These are phyloP conservation scores for Waitea zeae DNA, from an alignment of 1,284 basidiomycete genomes.

Conservation along the genomic window DNA sequence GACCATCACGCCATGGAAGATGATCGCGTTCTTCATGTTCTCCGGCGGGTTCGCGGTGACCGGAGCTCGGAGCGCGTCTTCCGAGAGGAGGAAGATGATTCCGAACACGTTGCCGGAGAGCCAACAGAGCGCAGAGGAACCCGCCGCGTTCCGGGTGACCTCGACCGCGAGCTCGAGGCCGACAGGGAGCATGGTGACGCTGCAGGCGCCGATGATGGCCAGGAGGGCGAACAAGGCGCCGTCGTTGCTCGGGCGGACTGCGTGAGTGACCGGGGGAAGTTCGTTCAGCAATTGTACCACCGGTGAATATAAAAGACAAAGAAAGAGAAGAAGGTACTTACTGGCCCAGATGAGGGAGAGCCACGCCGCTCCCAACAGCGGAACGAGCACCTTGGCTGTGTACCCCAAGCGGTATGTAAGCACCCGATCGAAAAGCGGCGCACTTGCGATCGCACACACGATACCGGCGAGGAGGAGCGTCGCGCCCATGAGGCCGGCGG, in stretches of 20 bases:
- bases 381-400: constrained; percentile 39
- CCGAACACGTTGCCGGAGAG: constrained; percentile 47
- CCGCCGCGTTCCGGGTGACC: constrained; percentile 59
- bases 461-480: constrained; percentile 52
- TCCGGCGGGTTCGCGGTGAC: constrained; percentile 40
- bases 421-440: constrained; percentile 63
- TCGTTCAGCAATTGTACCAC: background rate
- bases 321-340: constrained; percentile 20
- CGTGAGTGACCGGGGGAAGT: no score
- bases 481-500: constrained; percentile 52
- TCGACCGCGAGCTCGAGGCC: constrained; percentile 61
- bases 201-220: constrained; percentile 44
- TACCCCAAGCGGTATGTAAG: constrained; percentile 49
- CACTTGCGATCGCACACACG: constrained; percentile 39
- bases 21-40: constrained; percentile 46
- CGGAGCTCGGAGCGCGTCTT: constrained; percentile 46
- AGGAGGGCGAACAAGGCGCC: constrained; percentile 46
- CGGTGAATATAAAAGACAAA: background rate
- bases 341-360: constrained; percentile 63
- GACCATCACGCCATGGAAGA: constrained; percentile 40
- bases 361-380: constrained; percentile 44
- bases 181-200: constrained; percentile 54
- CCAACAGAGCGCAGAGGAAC: constrained; percentile 59
- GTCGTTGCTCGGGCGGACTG: constrained; percentile 42
- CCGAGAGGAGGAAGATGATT: constrained; percentile 46